Evolutionary conservation across 2,329 filamentous ascomycete genomes (phyloP).

Genomic region (Lasiodiplodia hormozganensis): DNA sequence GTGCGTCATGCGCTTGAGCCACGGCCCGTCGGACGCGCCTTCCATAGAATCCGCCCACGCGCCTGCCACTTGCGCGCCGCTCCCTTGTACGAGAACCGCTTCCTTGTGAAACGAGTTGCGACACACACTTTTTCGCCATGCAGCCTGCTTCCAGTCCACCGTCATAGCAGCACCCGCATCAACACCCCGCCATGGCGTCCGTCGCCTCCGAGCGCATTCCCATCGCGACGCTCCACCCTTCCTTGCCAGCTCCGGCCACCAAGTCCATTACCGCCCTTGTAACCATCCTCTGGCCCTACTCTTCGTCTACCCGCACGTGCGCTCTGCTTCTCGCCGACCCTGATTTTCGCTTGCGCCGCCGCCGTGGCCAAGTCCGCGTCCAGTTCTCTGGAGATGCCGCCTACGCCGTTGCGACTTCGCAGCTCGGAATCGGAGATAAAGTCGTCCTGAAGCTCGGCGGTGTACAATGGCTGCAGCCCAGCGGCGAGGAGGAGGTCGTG

Average conservation of each 20-base stretch:
- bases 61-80: not conserved
- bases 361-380: conserved; percentile 80
- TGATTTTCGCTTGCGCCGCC: conserved; percentile 79
- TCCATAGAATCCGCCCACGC: conserved; percentile 3
- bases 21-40: not conserved
- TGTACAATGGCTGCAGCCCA: conserved; percentile 66
- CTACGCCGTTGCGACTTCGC: conserved; percentile 69
- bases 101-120: not conserved
- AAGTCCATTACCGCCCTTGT: conserved; percentile 71
- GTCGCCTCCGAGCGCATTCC: conserved; percentile 33
- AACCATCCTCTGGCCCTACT: conserved; percentile 92
- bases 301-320: conserved; percentile 73
- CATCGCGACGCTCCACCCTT: conserved; percentile 43
- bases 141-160: not conserved
- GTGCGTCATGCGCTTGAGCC: conserved; percentile 1
- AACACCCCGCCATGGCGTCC: conserved; percentile 2
- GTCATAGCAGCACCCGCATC: not conserved
- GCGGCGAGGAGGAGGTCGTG: conserved; percentile 59
- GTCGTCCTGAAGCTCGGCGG: conserved; percentile 74
- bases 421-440: conserved; percentile 79
- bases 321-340: conserved; percentile 84
- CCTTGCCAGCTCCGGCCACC: conserved; percentile 39
- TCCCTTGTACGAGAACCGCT: not conserved
- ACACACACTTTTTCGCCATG: not conserved
- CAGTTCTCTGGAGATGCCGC: conserved; percentile 76